phyloP scores from a whole-genome alignment of 2,329 filamentous ascomycete species.

The Fusarium sarcochroum region DNA sequence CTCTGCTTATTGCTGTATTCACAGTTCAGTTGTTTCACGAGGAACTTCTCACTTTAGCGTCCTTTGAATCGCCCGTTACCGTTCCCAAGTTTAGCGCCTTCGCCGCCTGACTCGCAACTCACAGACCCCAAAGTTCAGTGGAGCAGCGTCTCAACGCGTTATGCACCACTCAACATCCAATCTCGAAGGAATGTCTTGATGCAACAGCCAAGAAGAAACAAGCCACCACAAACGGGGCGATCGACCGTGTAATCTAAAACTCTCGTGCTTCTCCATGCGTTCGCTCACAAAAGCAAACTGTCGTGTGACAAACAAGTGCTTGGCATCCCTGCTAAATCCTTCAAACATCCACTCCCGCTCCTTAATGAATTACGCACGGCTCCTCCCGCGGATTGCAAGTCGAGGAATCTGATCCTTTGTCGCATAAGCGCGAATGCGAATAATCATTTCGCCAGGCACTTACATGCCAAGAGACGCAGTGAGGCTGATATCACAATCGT shows the following conservation, averaged over 20 bases:
- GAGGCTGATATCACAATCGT: neutral
- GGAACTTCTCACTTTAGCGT: no score
- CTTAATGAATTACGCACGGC: neutral
- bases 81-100: no score
- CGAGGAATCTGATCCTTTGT: neutral
- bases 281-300: neutral
- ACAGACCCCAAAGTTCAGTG: neutral
- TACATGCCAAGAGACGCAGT: neutral
- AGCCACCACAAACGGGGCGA: neutral
- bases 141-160: neutral
- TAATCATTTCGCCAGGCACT: neutral
- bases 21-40: no score
- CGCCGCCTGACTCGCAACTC: no score
- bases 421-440: neutral
- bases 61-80: no score
- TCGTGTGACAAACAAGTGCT: neutral
- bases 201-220: no score
- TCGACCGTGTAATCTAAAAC: neutral
- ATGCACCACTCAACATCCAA: neutral
- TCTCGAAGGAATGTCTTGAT: no score
- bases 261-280: neutral
- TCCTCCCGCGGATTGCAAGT: neutral
- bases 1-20: no score
- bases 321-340: neutral
- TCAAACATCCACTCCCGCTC: neutral